These are phyloP conservation scores for Picocystis sp. DNA, from an alignment of 163 green algal species.

Conservation along the genomic window DNA sequence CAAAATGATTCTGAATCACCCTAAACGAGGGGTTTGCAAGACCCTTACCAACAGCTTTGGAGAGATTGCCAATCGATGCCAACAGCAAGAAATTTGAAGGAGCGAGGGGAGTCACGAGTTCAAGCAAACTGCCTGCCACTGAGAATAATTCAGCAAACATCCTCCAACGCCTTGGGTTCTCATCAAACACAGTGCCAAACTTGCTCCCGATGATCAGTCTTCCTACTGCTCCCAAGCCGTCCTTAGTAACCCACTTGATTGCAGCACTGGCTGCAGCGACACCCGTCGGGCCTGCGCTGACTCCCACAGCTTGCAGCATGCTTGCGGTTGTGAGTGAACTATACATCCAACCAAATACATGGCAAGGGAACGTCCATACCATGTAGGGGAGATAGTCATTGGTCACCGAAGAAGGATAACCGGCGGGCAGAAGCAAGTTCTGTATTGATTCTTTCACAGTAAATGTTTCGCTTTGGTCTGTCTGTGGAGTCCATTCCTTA, in stretches of 20 bases:
- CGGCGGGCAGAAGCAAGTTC: too few species aligned
- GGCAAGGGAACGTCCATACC: slow-evolving; percentile 46
- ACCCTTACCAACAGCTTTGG: slow-evolving; percentile 47
- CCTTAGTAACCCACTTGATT: slow-evolving; percentile 67
- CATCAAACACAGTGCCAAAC: slow-evolving; percentile 55
- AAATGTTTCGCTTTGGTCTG: too few species aligned
- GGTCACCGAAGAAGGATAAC: too few species aligned
- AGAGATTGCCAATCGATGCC: slow-evolving; percentile 21
- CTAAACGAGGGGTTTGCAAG: slow-evolving; percentile 61
- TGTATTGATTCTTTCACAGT: too few species aligned
- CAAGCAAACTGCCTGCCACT: slow-evolving; percentile 42
- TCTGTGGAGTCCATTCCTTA: too few species aligned
- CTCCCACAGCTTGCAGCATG: slow-evolving; percentile 55
- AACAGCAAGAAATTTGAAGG: slow-evolving; percentile 39
- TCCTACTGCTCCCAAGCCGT: slow-evolving; percentile 56
- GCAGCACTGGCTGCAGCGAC: slow-evolving; percentile 32
- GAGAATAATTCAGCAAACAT: slow-evolving; percentile 51
- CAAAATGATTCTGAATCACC: slow-evolving; percentile 70
- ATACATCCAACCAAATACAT: slow-evolving; percentile 38
- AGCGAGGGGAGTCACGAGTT: slow-evolving; percentile 48
- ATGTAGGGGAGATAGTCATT: slow-evolving; percentile 40
- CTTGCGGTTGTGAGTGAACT: slow-evolving; percentile 42
- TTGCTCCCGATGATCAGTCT: slow-evolving; percentile 51
- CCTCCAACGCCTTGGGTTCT: slow-evolving; percentile 50
- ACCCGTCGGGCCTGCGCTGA: slow-evolving; percentile 24